phyloP scores from a whole-genome alignment of 495 filamentous ascomycete species.

The Cercophora newfieldiana region DNA sequence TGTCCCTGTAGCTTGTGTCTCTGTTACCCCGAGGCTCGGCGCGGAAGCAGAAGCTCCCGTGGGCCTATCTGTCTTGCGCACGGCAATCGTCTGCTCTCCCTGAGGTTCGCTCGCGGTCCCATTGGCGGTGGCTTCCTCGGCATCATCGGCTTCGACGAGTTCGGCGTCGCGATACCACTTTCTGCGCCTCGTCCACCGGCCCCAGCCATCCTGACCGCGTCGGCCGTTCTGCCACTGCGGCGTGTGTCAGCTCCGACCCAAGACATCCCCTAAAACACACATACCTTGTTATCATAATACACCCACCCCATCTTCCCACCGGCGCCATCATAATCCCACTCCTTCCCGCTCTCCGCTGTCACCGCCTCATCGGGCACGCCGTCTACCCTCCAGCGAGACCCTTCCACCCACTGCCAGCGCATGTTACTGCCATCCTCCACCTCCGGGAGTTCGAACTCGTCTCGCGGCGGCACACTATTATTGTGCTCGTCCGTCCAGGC shows the following conservation, averaged over 20 bases:
- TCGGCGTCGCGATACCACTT: slow-evolving; percentile 98
- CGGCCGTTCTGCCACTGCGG: slow-evolving; percentile 87
- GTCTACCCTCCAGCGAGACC: slow-evolving; percentile 85
- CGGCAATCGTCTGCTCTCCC: slow-evolving; percentile 14
- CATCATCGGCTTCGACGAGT: slow-evolving; percentile 70
- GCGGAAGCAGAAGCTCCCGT: neutral
- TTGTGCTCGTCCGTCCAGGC: slow-evolving; percentile 97
- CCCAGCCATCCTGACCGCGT: slow-evolving; percentile 88
- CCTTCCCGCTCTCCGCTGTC: slow-evolving; percentile 45
- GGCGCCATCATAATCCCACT: slow-evolving; percentile 52
- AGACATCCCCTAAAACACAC: slow-evolving; percentile 13
- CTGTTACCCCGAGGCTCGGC: neutral
- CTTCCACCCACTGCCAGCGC: slow-evolving; percentile 85
- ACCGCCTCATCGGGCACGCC: slow-evolving; percentile 61
- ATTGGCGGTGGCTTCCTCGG: slow-evolving; percentile 21
- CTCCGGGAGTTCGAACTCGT: slow-evolving; percentile 83
- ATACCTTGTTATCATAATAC: slow-evolving; percentile 96
- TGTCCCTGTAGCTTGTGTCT: neutral
- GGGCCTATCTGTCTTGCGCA: neutral
- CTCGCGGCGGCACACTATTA: slow-evolving; percentile 72
- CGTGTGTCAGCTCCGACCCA: neutral
- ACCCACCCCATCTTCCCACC: slow-evolving; percentile 81
- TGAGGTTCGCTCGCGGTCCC: slow-evolving; percentile 25
- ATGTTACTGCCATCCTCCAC: slow-evolving; percentile 74
- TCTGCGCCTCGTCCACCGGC: slow-evolving; percentile 85